phyloP scores from a whole-genome alignment of 106 monocot genomes.

The Ottelia alismoides region DNA sequence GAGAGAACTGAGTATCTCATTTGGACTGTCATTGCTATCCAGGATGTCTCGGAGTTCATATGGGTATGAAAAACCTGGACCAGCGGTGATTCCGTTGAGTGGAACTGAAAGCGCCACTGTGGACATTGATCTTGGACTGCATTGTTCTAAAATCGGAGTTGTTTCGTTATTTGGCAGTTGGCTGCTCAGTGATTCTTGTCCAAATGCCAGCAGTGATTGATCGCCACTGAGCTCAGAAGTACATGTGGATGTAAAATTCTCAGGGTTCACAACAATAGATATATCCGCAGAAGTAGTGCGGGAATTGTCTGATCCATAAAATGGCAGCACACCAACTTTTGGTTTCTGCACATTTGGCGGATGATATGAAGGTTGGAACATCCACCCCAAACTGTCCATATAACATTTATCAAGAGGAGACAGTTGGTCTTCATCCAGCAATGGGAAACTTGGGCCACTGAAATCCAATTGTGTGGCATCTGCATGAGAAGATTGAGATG shows the following conservation, averaged over 20 bases:
- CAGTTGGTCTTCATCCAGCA: too few relatives aligned
- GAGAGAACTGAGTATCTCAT: constrained; percentile 20
- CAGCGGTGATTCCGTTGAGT: constrained; percentile 13
- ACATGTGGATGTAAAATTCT: constrained; percentile 10
- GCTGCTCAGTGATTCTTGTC: constrained; percentile 26
- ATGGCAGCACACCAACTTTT: background rate
- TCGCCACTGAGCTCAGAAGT: constrained; percentile 13
- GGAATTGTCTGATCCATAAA: constrained; percentile 24
- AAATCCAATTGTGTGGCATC: too few relatives aligned
- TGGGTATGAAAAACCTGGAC: constrained; percentile 22
- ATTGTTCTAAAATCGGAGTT: background rate
- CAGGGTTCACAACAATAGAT: constrained; percentile 31
- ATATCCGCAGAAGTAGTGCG: constrained; percentile 27
- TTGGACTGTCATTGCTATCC: constrained; percentile 16
- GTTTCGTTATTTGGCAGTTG: background rate
- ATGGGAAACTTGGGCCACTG: too few relatives aligned
- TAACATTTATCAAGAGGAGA: too few relatives aligned
- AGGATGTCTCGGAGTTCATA: constrained; percentile 30
- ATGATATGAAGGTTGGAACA: background rate
- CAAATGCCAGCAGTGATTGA: constrained; percentile 16
- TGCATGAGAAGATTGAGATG: too few relatives aligned
- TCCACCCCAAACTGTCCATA: too few relatives aligned
- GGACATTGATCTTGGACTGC: too few relatives aligned
- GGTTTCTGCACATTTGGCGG: background rate
- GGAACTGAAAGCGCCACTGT: too few relatives aligned